Base-by-base conservation (phyloP, 2,329 filamentous ascomycete genomes). In the Paradendryphiella salina region DNA sequence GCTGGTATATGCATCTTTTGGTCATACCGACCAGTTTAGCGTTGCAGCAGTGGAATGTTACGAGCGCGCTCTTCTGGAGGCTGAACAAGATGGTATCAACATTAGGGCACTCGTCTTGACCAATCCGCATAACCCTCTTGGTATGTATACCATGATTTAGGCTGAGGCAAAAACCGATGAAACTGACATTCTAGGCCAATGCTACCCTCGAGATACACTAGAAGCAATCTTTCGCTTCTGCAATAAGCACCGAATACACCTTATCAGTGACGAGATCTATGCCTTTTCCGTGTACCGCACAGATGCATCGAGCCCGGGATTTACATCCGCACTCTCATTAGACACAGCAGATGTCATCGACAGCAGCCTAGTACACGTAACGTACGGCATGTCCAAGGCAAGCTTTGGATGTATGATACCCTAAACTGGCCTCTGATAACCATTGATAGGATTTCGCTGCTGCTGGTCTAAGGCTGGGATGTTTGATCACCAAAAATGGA, bases 261-360 rank as follows among this genome's bases (percentile, higher is more conserved):
- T 85, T 31, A 75, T 85, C 64, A 78, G 76, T 57, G 82, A 85
- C 61, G 82, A 85, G 60, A 79, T 85, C 32, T 85, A 85, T 59
- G 82, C 80, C 1, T 61, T 82, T 4, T 83, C 81, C 0, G 69
- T 78, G 1, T 85, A 45, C 36, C 4, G 32, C 15, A 45, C 28
- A n/a, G n/a, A 45, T 35, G 13, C 17, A 5, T 38, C 9, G 13
- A 33, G 69, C 23, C 11, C 50, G 13, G 29, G 68, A 56, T 69
- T 69, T 26, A 58, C 52, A 5, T 67, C 66, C 3, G 33, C 60
- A 13, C 57, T 66, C 18, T 61, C 61, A 3, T 21, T 65, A 11
- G 37, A 61, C 4, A 32, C 66, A 0, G 42, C 56, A 0, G 76
- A 68, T 0, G 57, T 80, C 26, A 80, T 85, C 26, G 76, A 84